A percentile compares a stretch with the other conserved stretches of the same genome.
Conservation (phyloP, 257 asterid genomes). For the Solanum sejunctum region DNA sequence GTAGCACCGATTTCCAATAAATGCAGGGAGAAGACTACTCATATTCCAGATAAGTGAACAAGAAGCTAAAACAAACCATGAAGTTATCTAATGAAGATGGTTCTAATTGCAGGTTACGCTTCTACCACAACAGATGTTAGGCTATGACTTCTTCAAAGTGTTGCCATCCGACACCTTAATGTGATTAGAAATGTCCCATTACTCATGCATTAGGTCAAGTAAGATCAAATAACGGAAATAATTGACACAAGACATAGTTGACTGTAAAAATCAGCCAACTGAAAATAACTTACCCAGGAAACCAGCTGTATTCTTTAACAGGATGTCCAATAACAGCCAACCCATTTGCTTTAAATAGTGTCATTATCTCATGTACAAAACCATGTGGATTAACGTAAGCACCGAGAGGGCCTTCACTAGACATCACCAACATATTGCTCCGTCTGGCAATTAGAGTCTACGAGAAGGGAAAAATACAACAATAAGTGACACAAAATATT, state of each 20-base stretch:
- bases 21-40: background rate
- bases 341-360: constrained; percentile 50
- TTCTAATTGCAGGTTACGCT: background rate
- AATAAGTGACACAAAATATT: background rate
- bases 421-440: constrained; percentile 92
- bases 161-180: background rate
- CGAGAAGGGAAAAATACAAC: constrained; percentile 2
- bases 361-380: constrained; percentile 87
- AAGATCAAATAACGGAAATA: background rate
- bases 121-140: background rate
- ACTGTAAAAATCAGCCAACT: background rate
- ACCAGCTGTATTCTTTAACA: constrained; percentile 79
- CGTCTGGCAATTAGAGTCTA: constrained; percentile 71
- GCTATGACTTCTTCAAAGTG: background rate
- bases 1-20: background rate
- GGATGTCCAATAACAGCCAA: constrained; percentile 66
- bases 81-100: background rate
- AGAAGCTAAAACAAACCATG: background rate
- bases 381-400: constrained; percentile 87
- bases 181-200: background rate
- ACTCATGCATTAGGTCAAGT: background rate
- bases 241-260: background rate
- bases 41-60: background rate
- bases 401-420: constrained; percentile 93
- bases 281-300: constrained; percentile 64